Percentiles rank a stretch among this genome's conserved stretches.
These are phyloP conservation scores for Botryotinia calthae DNA, from an alignment of 2,329 filamentous ascomycete genomes.

Conservation along the genomic window DNA sequence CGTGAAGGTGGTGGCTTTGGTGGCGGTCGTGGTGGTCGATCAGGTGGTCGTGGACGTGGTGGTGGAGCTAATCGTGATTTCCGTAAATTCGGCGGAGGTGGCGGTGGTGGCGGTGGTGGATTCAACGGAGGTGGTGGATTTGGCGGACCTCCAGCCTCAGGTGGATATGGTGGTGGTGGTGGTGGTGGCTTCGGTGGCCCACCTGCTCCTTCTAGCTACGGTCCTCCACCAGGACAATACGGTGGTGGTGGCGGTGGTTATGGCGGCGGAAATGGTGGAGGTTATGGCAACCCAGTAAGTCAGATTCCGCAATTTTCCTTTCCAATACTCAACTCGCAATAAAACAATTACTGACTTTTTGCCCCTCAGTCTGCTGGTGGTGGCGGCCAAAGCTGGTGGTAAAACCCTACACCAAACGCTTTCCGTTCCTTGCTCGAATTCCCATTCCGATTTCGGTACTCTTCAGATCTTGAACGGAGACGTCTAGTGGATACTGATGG, in stretches of 20 bases:
- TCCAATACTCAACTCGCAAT: too few species aligned
- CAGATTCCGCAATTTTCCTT: not conserved
- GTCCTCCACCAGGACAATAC: constrained; percentile 42
- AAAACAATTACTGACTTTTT: not conserved
- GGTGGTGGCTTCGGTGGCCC: constrained; percentile 56
- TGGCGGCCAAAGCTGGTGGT: constrained; percentile 55
- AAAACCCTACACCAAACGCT: constrained; percentile 37
- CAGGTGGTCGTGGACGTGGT: constrained; percentile 70
- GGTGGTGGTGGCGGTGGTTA: constrained; percentile 53
- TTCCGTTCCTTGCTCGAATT: constrained; percentile 30
- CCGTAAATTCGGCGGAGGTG: constrained; percentile 68
- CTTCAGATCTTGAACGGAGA: constrained; percentile 34
- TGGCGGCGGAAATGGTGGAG: constrained; percentile 49
- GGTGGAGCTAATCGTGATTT: constrained; percentile 78
- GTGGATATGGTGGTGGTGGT: constrained; percentile 52
- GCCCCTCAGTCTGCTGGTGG: constrained; percentile 43
- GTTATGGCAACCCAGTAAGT: constrained; percentile 50
- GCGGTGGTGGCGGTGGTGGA: constrained; percentile 47
- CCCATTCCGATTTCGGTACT: constrained; percentile 26
- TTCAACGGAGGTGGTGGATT: constrained; percentile 54
- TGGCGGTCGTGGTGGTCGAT: constrained; percentile 63
- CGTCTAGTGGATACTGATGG: constrained; percentile 33
- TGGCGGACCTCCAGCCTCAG: constrained; percentile 42
- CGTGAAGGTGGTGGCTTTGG: constrained; percentile 85
- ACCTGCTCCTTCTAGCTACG: constrained; percentile 55